Conservation (phyloP, 176 grass and related monocot species). For the Aegilops bicornis region DNA sequence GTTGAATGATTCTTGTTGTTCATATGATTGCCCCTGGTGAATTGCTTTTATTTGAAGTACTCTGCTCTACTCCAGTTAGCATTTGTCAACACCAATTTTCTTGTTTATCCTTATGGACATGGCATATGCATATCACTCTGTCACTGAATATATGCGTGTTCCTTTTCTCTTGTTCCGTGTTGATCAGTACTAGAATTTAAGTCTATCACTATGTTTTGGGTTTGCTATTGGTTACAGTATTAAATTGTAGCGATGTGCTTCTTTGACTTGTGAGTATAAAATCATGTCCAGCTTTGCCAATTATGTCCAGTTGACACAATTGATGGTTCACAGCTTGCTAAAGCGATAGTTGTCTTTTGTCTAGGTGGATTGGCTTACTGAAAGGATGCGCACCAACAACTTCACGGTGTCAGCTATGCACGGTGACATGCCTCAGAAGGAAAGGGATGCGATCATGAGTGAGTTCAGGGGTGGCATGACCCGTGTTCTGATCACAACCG, state of each 20-base stretch:
- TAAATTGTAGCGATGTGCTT: background rate
- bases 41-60: background rate
- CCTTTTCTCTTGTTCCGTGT: background rate
- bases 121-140: background rate
- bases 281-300: background rate
- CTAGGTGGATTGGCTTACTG: constrained; percentile 93
- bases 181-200: background rate
- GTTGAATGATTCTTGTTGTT: background rate
- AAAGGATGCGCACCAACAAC: constrained; percentile 97
- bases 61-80: background rate
- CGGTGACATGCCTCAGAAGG: constrained; percentile 94
- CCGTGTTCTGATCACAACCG: constrained; percentile 87
- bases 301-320: background rate
- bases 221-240: background rate
- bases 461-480: constrained; percentile 77
- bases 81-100: background rate
- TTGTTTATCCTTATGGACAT: background rate
- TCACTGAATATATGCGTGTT: background rate
- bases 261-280: background rate
- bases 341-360: constrained; percentile 15
- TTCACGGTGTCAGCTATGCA: constrained; percentile 96
- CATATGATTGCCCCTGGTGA: background rate
- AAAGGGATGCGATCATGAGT: constrained; percentile 90
- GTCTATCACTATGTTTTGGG: background rate
- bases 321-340: constrained; percentile 8